Evolutionary conservation across 225 moss, liverwort and hornwort genomes (phyloP), one percentile per base, ranked within the genome.

Genomic region (Polytrichum commune): DNA sequence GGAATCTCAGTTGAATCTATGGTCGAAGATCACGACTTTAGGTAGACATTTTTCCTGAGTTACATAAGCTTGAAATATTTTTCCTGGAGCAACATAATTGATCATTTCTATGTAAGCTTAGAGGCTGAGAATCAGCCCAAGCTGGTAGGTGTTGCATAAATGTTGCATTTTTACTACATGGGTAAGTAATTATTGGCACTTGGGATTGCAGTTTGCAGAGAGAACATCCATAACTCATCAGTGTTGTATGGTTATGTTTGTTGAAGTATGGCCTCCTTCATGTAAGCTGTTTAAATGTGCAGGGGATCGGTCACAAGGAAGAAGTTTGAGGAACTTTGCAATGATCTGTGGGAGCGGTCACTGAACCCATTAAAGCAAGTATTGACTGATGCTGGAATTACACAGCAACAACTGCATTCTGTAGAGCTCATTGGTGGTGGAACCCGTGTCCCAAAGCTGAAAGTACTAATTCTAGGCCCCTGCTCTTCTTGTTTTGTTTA

Each of bases 401-500:
- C 78, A 10, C 75, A 89, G 33, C 85, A 89, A 73, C 90, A 98
- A 55, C 63, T 98, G 19, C 79, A 95, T 76, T 91, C 98, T 60
- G 76, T 95, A 53, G 98, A 98, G 79, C 91, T 98, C 38, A 91
- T 98, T 71, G 98, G 98, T 75, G 98, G 98, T 73, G 91, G 95
- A 67, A 95, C 98, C 70, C 91, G 98, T 67, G 95, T 98, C 55
- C 98, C 98, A 29, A 98, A 88, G 79, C 67, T 98, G 38, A 95
- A 98, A 88, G 97, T 94, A 46, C 13, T 46, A 4, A 46, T 13
- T 46, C 16, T 16, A 46, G 46, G 0, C 16, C 46, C 13, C 46
- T 46, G 16, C 46, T 46, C 3, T 46, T 46, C 46, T 46, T 46
- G 13, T 46, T 46, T 7, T 13, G 3, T 35, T 35, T 35, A 35